Conservation (phyloP, 2,329 filamentous ascomycete species). For the Aspergillus oerlinghausenensis region DNA sequence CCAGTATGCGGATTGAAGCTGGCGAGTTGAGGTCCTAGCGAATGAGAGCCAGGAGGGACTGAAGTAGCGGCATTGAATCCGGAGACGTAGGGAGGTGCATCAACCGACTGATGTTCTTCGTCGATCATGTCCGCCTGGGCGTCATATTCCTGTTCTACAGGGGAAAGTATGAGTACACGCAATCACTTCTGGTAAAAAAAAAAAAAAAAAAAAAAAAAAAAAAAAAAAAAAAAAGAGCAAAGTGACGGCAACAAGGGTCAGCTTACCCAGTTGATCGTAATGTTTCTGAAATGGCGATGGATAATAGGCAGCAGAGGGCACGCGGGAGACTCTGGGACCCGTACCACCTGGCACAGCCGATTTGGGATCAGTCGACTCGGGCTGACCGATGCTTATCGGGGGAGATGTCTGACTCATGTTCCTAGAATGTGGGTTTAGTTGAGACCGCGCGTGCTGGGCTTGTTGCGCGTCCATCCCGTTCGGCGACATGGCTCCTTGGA, state of each 20-base stretch:
- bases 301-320: conserved; percentile 61
- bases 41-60: conserved; percentile 37
- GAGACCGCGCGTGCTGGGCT: conserved; percentile 42
- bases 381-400: conserved; percentile 33
- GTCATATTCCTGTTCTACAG: conserved; percentile 94
- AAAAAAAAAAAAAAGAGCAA: conserved; percentile 37
- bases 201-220: conserved; percentile 20
- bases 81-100: conserved; percentile 63
- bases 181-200: conserved; percentile 48
- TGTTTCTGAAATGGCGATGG: conserved; percentile 87
- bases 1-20: conserved; percentile 33
- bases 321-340: conserved; percentile 27
- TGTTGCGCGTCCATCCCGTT: conserved; percentile 54
- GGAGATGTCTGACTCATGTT: conserved; percentile 31
- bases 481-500: conserved; percentile 59
- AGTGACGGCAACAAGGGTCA: conserved; percentile 46
- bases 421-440: conserved; percentile 39
- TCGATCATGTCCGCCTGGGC: conserved; percentile 85
- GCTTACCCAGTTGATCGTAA: conserved; percentile 92
- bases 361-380: conserved; percentile 34
- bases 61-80: conserved; percentile 40
- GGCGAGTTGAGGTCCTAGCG: conserved; percentile 40
- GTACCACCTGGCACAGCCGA: conserved; percentile 25
- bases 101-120: conserved; percentile 67
- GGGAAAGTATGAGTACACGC: conserved; percentile 56